Evolutionary conservation across 2,329 filamentous ascomycete genomes (phyloP), one percentile per base, ranked within the genome.

Genomic region (Myriosclerotinia duriaeana): DNA sequence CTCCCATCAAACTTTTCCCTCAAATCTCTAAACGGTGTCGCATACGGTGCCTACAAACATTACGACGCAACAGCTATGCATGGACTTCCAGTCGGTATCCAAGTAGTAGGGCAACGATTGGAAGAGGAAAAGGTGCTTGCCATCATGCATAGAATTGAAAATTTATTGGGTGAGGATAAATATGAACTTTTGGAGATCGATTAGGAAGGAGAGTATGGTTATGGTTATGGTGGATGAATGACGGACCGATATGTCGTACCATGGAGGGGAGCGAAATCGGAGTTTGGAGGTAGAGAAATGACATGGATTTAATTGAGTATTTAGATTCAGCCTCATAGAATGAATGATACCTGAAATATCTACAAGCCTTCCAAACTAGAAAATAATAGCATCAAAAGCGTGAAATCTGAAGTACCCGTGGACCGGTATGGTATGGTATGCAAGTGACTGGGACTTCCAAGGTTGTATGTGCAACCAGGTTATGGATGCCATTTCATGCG

Each of bases 31-130:
- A 95, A 97, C 71, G 89, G 90, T 3, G 87, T 97, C 11, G 92
- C 92, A 0, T 83, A 83, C 67, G 92, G 93, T 3, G 93, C 92
- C 0, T 96, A 95, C 78, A 92, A 90, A 78, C 84, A 92, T 72
- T 97, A 97, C 76, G 87, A 97, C 76, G 88, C 92, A 0, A 79
- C 81, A 17, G 87, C 86, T 67, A 97, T 97, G 93, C 89, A 92
- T 56, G 93, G 93, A 0, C 80, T 97, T 52, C 94, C 94, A 0
- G 92, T 96, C 0, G 93, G 87, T 0, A 88, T 97, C 9, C 75
- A 76, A 61, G 59, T 76, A 44, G 74, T 76, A 15, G 75, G 74
- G 1, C 72, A 74, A 66, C 69, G 75, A 64, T 69, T 76, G 36
- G 72, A 76, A 54, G 75, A 76, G 60, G 74, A 76, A 67, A 76